A percentile compares a stretch with the other conserved stretches of the same genome.
These are phyloP conservation scores for Solanum sitiens DNA, from an alignment of 257 asterid species.

Conservation along the genomic window DNA sequence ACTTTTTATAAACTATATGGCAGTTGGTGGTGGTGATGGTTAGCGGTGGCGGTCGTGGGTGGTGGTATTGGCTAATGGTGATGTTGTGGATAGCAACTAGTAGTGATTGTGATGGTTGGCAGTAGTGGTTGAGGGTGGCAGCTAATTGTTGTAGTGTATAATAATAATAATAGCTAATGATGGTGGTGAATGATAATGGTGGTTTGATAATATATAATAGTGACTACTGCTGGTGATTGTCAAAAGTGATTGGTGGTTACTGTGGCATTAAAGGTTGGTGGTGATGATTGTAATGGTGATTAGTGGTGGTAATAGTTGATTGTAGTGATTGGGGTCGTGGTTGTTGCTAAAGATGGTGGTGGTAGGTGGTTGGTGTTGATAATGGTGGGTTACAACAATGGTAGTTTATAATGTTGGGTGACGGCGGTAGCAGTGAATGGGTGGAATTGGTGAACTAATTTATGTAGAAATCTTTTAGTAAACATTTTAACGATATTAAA, in stretches of 20 bases:
- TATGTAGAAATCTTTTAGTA: neutral
- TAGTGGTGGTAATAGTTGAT: neutral
- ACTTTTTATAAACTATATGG: neutral
- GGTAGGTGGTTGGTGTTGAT: neutral
- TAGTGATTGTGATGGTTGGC: neutral
- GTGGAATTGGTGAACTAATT: neutral
- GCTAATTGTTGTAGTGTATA: neutral
- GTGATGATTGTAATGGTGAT: neutral
- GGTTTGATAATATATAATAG: neutral
- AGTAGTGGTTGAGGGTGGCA: neutral
- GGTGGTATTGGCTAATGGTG: neutral
- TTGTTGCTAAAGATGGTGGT: neutral
- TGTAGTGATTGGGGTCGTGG: neutral
- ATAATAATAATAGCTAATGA: neutral
- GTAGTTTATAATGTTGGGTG: neutral
- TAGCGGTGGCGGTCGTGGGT: neutral
- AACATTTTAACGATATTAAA: neutral
- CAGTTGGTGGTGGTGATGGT: neutral
- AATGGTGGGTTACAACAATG: neutral
- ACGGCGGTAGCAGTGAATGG: neutral
- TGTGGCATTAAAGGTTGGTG: neutral
- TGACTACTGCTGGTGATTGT: neutral
- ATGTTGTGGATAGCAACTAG: neutral
- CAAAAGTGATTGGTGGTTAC: neutral
- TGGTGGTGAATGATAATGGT: neutral